Evolutionary conservation across 1,139 yeast genomes (phyloP), one percentile per base, ranked within the genome.

Genomic region (Yamadazyma jaroonii): DNA sequence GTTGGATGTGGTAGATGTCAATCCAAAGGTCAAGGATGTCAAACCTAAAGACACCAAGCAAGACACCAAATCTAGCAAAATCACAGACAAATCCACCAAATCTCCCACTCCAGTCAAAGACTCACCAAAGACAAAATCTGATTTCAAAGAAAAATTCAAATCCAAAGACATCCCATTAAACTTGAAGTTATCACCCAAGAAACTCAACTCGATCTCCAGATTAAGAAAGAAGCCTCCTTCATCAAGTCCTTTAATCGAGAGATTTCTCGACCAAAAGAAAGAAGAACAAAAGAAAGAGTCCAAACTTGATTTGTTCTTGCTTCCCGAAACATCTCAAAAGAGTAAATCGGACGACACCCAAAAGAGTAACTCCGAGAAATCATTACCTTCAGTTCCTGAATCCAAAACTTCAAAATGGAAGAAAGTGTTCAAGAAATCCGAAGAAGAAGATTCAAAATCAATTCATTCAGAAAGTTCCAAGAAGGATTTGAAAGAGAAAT

Each of bases 311-410:
- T 10, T 25, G 6, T 25, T 25, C 27, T 17, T 17, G 6, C 20
- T 17, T 17, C 20, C 20, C 4, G 20, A 17, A 17, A 17, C 20
- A 6, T 17, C 20, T 6, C 20, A 17, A 17, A 17, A 17, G 20
- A 17, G 20, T 17, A 17, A 17, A 17, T 6, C 20, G 20, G 20
- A 17, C 4, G 6, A 4, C 6, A 17, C 20, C 20, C 20, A 17
- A 17, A 17, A 17, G 20, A 17, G 20, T 17, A 17, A 17, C 20
- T 17, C 20, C 20, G 45, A 45, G 23, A 44, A 41, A 17, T 39
- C 48, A 3, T 30, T 45, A 22, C 49, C 49, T 12, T 35, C 46
- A 9, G 40, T 44, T 3, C 47, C 48, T 3, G 29, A 31, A 12
- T 6, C 36, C n/a, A 43, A 45, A 27, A 37, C 44, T 6, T 24